Percentiles rank a stretch among this genome's conserved stretches.
These are phyloP conservation scores for Beverwykella pulmonaria DNA, from an alignment of 495 filamentous ascomycete genomes.

Conservation along the genomic window DNA sequence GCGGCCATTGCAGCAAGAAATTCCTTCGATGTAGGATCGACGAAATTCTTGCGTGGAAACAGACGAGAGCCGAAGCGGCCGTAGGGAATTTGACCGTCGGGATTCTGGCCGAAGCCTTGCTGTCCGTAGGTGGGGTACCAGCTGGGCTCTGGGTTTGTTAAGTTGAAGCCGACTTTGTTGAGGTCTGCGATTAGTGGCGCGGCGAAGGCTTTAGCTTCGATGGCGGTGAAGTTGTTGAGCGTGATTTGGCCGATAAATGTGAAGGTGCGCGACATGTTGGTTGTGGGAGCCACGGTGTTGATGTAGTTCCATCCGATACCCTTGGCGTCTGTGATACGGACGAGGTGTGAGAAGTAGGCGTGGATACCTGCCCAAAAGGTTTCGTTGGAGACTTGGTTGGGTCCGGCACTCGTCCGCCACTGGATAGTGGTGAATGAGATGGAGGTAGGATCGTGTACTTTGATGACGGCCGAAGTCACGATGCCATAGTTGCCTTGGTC, in stretches of 20 bases:
- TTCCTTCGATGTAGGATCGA: background rate
- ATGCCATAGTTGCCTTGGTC: slow-evolving; percentile 30
- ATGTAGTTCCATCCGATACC: slow-evolving; percentile 30
- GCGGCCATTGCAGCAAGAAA: slow-evolving; percentile 24
- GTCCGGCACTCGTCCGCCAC: background rate
- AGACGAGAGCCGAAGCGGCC: slow-evolving; percentile 31
- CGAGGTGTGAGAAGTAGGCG: slow-evolving; percentile 22
- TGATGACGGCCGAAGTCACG: slow-evolving; percentile 31
- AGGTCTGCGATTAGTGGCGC: slow-evolving; percentile 18
- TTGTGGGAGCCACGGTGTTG: background rate
- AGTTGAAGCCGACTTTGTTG: slow-evolving; percentile 24
- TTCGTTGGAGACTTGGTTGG: slow-evolving; percentile 3
- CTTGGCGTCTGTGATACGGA: slow-evolving; percentile 12
- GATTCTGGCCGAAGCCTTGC: slow-evolving; percentile 6
- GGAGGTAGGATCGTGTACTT: slow-evolving; percentile 15
- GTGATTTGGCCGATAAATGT: slow-evolving; percentile 6
- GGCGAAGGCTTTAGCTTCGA: slow-evolving; percentile 16
- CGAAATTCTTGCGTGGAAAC: slow-evolving; percentile 26
- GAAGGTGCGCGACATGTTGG: slow-evolving; percentile 10
- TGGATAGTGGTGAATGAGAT: slow-evolving; percentile 1
- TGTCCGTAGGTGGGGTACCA: slow-evolving; percentile 14
- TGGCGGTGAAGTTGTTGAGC: slow-evolving; percentile 3
- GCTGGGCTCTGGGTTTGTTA: slow-evolving; percentile 7
- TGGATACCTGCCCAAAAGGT: slow-evolving; percentile 26
- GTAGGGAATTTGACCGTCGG: slow-evolving; percentile 14